Conservation (phyloP, 2,329 filamentous ascomycete species). For the Tricladium varicosporioides region DNA sequence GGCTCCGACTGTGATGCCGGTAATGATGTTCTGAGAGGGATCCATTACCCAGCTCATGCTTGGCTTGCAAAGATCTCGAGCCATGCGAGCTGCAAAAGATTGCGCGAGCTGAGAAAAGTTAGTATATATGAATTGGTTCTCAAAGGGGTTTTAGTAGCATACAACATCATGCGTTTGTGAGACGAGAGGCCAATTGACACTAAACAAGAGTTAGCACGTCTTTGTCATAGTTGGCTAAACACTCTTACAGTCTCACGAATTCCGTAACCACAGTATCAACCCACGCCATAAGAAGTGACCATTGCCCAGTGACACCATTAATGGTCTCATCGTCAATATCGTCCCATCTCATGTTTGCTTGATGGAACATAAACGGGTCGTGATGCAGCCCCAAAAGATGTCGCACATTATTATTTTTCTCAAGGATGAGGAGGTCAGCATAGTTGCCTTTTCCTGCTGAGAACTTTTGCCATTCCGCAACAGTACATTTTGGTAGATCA, state of each 20-base stretch:
- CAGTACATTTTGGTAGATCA: constrained; percentile 43
- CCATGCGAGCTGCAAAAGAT: constrained; percentile 49
- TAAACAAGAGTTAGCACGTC: background rate
- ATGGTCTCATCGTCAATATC: constrained; percentile 36
- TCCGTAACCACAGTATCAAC: constrained; percentile 21
- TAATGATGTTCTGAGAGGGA: constrained; percentile 18
- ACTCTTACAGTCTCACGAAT: constrained; percentile 9
- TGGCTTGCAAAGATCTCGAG: constrained; percentile 22
- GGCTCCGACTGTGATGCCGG: constrained; percentile 41
- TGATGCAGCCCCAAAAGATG: constrained; percentile 51
- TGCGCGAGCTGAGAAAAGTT: constrained; percentile 10
- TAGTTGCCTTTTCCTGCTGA: constrained; percentile 54
- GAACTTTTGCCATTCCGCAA: constrained; percentile 55
- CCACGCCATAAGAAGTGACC: constrained; percentile 22
- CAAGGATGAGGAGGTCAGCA: constrained; percentile 47
- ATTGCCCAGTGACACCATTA: constrained; percentile 8
- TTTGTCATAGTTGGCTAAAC: background rate
- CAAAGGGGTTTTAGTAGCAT: constrained; percentile 27
- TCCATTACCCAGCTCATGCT: constrained; percentile 18
- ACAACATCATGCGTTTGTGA: constrained; percentile 55
- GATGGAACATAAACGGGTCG: constrained; percentile 48
- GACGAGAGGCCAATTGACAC: constrained; percentile 48
- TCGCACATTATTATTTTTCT: constrained; percentile 51
- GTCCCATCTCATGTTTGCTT: constrained; percentile 54
- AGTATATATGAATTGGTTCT: constrained; percentile 30